A percentile compares a stretch with the other conserved stretches of the same genome.
These are phyloP conservation scores for Oenanthe sinensis DNA, from an alignment of 129 eudicot species.

Conservation along the genomic window DNA sequence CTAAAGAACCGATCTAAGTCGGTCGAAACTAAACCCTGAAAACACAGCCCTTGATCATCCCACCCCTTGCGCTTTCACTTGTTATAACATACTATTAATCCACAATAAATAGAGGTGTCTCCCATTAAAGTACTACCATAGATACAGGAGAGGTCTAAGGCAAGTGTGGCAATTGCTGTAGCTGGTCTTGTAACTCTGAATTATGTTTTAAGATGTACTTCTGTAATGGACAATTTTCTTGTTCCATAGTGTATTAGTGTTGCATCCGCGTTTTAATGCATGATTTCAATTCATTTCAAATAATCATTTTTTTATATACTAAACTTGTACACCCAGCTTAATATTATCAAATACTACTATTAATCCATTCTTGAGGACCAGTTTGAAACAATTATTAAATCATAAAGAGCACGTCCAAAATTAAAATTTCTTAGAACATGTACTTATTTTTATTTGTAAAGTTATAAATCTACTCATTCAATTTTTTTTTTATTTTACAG, in stretches of 20 bases:
- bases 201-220: background rate
- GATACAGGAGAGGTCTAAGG: background rate
- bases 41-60: background rate
- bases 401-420: too few species aligned
- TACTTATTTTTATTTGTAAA: too few species aligned
- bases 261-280: too few species aligned
- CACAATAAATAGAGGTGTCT: background rate
- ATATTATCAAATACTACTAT: too few species aligned
- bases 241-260: background rate
- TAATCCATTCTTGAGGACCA: too few species aligned
- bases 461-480: too few species aligned
- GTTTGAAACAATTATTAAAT: too few species aligned
- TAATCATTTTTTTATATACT: too few species aligned
- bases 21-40: slow-evolving; percentile 28
- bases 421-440: too few species aligned
- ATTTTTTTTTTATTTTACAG: too few species aligned
- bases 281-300: too few species aligned
- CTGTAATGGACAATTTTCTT: background rate
- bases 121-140: background rate
- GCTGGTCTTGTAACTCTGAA: background rate
- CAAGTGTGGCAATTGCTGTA: background rate
- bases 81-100: background rate
- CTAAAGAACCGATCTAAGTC: slow-evolving; percentile 49
- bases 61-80: background rate
- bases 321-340: too few species aligned